phyloP scores from a whole-genome alignment of 495 filamentous ascomycete genomes.

The Sordaria brevicollis region DNA sequence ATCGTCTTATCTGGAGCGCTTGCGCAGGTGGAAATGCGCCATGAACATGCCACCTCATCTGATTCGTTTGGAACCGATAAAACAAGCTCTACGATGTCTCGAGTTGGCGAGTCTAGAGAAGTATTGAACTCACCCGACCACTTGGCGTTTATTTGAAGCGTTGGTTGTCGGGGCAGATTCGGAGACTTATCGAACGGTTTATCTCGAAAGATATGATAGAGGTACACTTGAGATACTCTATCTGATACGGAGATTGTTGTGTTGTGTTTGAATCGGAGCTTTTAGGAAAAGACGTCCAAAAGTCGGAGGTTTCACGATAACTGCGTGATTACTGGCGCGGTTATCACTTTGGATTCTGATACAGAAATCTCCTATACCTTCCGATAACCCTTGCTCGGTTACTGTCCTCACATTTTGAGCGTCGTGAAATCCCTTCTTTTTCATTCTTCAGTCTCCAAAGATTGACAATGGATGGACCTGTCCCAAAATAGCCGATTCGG shows the following conservation, averaged over 20 bases:
- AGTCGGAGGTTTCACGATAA: background rate
- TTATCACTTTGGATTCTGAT: slow-evolving; percentile 1
- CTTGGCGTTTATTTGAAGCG: background rate
- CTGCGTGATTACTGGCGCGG: background rate
- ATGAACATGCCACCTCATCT: background rate
- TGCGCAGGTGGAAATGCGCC: background rate
- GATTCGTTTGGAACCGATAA: background rate
- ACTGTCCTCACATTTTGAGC: background rate
- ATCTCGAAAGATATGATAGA: background rate
- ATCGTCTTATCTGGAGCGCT: background rate
- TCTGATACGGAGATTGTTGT: background rate
- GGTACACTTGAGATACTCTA: no score
- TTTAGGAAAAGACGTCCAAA: background rate
- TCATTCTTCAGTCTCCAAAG: background rate
- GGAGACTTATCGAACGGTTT: background rate
- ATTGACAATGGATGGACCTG: background rate
- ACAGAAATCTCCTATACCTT: background rate
- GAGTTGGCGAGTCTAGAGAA: background rate
- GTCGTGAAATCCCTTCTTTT: background rate
- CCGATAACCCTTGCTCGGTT: background rate
- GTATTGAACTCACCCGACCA: background rate
- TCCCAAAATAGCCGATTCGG: background rate
- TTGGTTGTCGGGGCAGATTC: background rate
- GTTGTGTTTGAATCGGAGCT: background rate
- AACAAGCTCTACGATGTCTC: background rate